Evolutionary conservation across 306 rosid genomes (phyloP).

Genomic region (Vigna mungo): DNA sequence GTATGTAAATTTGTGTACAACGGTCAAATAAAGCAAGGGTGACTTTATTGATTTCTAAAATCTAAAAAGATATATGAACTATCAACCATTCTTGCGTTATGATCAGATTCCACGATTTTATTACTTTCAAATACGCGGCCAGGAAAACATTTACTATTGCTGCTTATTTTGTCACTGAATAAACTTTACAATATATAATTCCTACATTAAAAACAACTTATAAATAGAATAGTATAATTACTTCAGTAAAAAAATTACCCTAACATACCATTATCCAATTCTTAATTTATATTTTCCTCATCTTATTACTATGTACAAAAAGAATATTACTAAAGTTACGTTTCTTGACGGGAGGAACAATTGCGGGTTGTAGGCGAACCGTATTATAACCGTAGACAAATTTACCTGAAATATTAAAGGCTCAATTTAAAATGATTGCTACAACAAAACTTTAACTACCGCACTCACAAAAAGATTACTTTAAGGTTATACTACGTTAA

Average conservation of each 20-base stretch:
- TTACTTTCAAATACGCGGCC: not conserved
- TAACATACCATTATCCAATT: too few relatives aligned
- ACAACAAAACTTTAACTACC: not conserved
- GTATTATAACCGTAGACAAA: too few relatives aligned
- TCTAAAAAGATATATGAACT: not conserved
- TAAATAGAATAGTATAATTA: too few relatives aligned
- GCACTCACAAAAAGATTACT: not conserved
- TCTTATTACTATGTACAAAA: not conserved
- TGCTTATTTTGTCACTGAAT: not conserved
- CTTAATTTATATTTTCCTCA: not conserved
- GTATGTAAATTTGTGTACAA: not conserved
- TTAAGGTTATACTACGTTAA: not conserved
- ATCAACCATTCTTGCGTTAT: conserved; percentile 4
- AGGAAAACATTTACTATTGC: not conserved
- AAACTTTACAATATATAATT: too few relatives aligned
- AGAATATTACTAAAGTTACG: not conserved
- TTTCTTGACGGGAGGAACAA: not conserved
- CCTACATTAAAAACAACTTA: too few relatives aligned
- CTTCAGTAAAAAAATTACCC: too few relatives aligned
- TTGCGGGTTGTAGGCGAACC: not conserved
- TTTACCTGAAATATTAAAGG: too few relatives aligned
- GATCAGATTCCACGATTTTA: not conserved
- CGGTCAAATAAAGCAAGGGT: not conserved
- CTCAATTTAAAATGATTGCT: not conserved
- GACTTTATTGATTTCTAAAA: not conserved